Evolutionary conservation across 2,329 filamentous ascomycete genomes (phyloP), one percentile per base, ranked within the genome.

Genomic region (Fusarium sp.): DNA sequence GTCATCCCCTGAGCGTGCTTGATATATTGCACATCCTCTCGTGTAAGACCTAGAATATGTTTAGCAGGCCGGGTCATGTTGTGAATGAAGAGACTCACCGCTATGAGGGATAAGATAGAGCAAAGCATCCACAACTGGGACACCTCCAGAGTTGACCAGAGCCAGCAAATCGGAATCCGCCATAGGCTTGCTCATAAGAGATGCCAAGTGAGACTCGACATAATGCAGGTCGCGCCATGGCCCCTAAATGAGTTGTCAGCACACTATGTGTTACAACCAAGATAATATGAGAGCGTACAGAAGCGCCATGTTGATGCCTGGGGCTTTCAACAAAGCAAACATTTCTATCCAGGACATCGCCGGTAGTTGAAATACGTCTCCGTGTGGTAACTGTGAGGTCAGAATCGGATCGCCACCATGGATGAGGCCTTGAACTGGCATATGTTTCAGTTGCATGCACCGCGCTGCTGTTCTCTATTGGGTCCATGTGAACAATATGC

Each of bases 401-500:
- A 53, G 93, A 79, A 74, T 96, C 91, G 13, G 90, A 90, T 91
- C 92, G 96, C 96, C 96, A 98, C 61, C 89, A 83, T 0, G 95
- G 94, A 78, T 95, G 96, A 36, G 95, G 89, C 74, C 90, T 91
- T 11, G 92, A 94, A 76, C 92, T 95, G 53, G 91, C 92, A 77
- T 90, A 90, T 20, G 93, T 87, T 77, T 95, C 91, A 1, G 85
- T 85, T 51, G 91, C 86, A 36, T 62, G 56, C 62, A 65, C 62
- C 7, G 65, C 53, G 29, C 68, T 38, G 55, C 71, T 69, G 2
- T 80, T 77, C 2, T 81, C 78, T 51, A 89, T 81, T 3, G 91
- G 86, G 76, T 98, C 95, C 58, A 97, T 89, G 77, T 99, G 95
- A 2, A 98, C 95, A 67, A 99, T 97, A 75, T 98, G 93, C 75